These are phyloP conservation scores for Zanthoxylum bungeanum DNA, from an alignment of 345 rosid species.

Conservation along the genomic window DNA sequence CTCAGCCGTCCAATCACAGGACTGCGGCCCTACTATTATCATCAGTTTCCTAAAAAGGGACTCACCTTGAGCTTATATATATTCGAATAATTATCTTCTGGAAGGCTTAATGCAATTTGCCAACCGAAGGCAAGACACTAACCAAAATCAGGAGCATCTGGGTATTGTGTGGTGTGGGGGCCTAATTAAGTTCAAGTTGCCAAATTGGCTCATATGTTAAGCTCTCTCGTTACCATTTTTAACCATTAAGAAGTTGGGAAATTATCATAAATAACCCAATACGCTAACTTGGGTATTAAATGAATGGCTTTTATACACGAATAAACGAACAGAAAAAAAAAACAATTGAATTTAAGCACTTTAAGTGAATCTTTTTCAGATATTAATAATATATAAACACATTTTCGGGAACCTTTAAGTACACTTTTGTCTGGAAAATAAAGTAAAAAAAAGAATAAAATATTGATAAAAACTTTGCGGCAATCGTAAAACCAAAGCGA, in stretches of 20 bases:
- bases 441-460: neutral
- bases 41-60: neutral
- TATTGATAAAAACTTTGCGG: neutral
- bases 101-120: neutral
- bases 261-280: no score
- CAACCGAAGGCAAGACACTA: neutral
- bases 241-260: neutral
- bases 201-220: neutral
- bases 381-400: neutral
- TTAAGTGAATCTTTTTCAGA: neutral
- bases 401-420: slow-evolving; percentile 4
- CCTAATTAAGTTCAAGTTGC: neutral
- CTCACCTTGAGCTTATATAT: neutral
- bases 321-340: neutral
- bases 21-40: neutral
- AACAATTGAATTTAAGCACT: neutral
- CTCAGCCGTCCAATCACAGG: neutral
- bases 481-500: slow-evolving; percentile 23
- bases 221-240: neutral
- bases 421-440: neutral
- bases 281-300: neutral
- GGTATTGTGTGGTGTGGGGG: neutral
- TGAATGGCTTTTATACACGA: neutral
- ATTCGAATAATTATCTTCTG: neutral
- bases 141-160: neutral